These are phyloP conservation scores for Asterionellopsis glacialis DNA, from an alignment of 108 stramenopile species.

Conservation along the genomic window DNA sequence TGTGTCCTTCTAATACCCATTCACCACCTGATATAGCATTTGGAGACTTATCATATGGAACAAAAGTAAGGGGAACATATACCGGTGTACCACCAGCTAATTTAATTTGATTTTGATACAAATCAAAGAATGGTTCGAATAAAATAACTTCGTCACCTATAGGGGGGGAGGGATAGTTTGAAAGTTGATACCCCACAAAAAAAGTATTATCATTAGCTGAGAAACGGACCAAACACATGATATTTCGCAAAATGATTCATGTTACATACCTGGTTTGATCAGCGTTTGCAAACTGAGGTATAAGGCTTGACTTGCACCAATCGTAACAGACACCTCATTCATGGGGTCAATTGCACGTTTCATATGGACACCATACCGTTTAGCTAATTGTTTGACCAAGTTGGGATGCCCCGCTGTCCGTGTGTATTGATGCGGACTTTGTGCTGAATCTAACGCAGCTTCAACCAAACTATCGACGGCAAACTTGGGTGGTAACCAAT, in stretches of 20 bases:
- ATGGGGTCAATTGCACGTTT: constrained; percentile 71
- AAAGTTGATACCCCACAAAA: not conserved
- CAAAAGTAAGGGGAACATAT: constrained; percentile 75
- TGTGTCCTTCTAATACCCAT: constrained; percentile 77
- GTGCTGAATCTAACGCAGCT: constrained; percentile 53
- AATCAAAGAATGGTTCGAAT: constrained; percentile 98
- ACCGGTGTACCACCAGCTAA: constrained; percentile 82
- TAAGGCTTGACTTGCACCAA: constrained; percentile 92
- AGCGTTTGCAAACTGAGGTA: constrained; percentile 84
- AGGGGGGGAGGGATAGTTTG: not conserved
- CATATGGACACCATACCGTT: constrained; percentile 86
- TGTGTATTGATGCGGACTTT: constrained; percentile 92
- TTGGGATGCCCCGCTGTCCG: constrained; percentile 91
- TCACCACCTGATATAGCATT: constrained; percentile 56
- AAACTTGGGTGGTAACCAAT: constrained; percentile 84
- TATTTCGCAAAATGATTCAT: not conserved
- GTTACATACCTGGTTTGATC: constrained; percentile 53
- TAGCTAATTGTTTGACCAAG: constrained; percentile 82
- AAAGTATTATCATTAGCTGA: no score
- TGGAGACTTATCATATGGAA: constrained; percentile 36
- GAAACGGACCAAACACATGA: not conserved
- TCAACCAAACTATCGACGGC: constrained; percentile 64
- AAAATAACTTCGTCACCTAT: constrained; percentile 91
- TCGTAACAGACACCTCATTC: constrained; percentile 89
- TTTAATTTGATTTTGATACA: constrained; percentile 84